Conservation (phyloP, 257 asterid species). For the Capsicum pubescens region DNA sequence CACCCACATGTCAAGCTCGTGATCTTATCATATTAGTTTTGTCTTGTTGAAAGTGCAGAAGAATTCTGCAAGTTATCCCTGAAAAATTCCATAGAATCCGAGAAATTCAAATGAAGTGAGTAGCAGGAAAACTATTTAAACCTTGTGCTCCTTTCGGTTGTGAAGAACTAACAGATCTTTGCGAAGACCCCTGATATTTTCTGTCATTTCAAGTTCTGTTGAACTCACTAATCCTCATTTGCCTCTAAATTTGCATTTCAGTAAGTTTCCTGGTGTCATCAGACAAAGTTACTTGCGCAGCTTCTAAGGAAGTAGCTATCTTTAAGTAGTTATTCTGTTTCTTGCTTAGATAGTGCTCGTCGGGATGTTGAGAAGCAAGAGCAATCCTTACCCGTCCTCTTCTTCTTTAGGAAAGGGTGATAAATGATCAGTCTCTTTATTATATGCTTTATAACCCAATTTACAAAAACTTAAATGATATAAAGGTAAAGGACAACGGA, state of each 20-base stretch:
- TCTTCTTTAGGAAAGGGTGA: background rate
- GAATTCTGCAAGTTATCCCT: background rate
- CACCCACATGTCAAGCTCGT: background rate
- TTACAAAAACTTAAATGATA: background rate
- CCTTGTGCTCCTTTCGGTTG: background rate
- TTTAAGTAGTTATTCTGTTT: background rate
- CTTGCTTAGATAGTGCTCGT: background rate
- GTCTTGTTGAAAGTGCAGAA: constrained; percentile 8
- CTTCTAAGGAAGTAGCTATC: background rate
- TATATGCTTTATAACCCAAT: background rate
- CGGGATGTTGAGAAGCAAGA: background rate
- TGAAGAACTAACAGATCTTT: background rate
- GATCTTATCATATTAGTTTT: background rate
- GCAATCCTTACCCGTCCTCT: background rate
- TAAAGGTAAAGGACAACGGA: background rate
- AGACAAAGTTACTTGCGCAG: background rate
- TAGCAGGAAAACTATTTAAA: constrained; percentile 4
- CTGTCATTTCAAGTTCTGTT: background rate
- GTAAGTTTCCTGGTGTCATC: background rate
- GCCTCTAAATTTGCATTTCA: background rate
- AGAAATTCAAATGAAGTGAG: background rate
- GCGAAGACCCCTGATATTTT: background rate
- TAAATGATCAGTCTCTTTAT: background rate
- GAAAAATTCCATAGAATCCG: background rate
- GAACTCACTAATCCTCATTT: background rate